Evolutionary conservation across 2,329 filamentous ascomycete species (phyloP).

Genomic region (Gaeumannomyces sp.): DNA sequence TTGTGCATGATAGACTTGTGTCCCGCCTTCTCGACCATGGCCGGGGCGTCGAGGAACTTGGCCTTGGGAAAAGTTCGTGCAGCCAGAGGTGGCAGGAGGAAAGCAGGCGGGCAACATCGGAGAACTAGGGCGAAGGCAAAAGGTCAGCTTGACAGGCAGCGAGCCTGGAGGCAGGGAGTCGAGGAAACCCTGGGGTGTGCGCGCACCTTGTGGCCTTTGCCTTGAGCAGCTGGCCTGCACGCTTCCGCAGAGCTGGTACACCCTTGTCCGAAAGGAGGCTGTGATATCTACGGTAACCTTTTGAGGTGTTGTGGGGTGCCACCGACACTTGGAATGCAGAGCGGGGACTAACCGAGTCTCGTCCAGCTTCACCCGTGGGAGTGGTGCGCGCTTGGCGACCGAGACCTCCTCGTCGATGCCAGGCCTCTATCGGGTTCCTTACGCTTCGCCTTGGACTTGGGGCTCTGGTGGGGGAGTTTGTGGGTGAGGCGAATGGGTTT

Average conservation of each 20-base stretch:
- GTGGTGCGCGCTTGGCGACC: slow-evolving; percentile 66
- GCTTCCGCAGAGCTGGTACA: slow-evolving; percentile 72
- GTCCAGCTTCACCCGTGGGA: slow-evolving; percentile 78
- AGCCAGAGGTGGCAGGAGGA: slow-evolving; percentile 96
- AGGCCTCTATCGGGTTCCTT: slow-evolving; percentile 45
- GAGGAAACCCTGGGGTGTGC: too few species aligned
- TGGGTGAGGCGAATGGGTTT: slow-evolving; percentile 43
- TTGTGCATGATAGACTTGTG: slow-evolving; percentile 74
- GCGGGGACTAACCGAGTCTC: slow-evolving; percentile 57
- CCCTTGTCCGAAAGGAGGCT: slow-evolving; percentile 70
- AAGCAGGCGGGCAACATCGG: slow-evolving; percentile 75
- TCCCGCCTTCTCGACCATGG: slow-evolving; percentile 88
- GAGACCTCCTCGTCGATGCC: slow-evolving; percentile 81
- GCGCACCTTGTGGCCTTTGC: slow-evolving; percentile 88
- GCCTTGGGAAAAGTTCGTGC: slow-evolving; percentile 94
- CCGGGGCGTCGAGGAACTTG: slow-evolving; percentile 81
- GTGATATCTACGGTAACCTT: neutral
- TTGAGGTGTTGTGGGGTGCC: too few species aligned
- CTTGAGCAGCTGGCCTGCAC: slow-evolving; percentile 70
- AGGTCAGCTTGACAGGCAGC: too few species aligned
- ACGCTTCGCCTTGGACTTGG: slow-evolving; percentile 37
- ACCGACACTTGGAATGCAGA: neutral
- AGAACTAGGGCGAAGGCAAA: slow-evolving; percentile 54
- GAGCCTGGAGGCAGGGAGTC: too few species aligned
- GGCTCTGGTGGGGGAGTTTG: slow-evolving; percentile 30